Conservation (phyloP, 805 yeast genomes). For the Yamadazyma ubonensis region DNA sequence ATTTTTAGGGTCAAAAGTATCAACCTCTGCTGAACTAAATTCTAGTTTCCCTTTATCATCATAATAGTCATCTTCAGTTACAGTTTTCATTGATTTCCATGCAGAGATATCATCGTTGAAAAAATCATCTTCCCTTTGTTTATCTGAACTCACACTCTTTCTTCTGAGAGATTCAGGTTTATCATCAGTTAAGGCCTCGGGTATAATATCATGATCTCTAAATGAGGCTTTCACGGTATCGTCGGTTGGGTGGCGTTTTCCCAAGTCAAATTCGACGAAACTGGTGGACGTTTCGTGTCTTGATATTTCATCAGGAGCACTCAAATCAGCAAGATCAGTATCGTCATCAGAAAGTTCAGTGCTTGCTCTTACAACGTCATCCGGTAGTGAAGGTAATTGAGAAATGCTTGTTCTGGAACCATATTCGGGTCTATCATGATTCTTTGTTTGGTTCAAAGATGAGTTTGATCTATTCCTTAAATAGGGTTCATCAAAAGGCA, state of each 20-base stretch:
- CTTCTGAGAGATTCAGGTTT: background rate
- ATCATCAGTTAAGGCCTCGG: background rate
- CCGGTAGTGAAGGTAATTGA: slow-evolving; percentile 17
- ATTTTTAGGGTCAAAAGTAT: slow-evolving; percentile 29
- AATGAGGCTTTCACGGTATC: slow-evolving; percentile 1
- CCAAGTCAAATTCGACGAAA: slow-evolving; percentile 18
- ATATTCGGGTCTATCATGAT: slow-evolving; percentile 12
- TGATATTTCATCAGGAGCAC: background rate
- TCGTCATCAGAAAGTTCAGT: slow-evolving; percentile 8
- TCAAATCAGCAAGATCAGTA: background rate
- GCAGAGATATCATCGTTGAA: slow-evolving; percentile 37
- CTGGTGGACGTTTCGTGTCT: slow-evolving; percentile 7
- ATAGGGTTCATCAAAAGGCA: slow-evolving; percentile 1
- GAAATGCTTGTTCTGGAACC: slow-evolving; percentile 16
- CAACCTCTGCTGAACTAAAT: slow-evolving; percentile 28
- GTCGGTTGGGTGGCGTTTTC: slow-evolving; percentile 4
- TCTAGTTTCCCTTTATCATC: slow-evolving; percentile 74
- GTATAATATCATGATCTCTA: background rate
- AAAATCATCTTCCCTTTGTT: slow-evolving; percentile 25
- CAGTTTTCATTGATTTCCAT: slow-evolving; percentile 88
- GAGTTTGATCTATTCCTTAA: slow-evolving; percentile 3
- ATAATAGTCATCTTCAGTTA: slow-evolving; percentile 73
- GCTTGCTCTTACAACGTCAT: background rate
- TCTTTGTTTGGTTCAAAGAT: slow-evolving; percentile 3
- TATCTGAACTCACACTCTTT: background rate